Evolutionary conservation across 345 rosid species (phyloP).

Genomic region (Acer negundo): DNA sequence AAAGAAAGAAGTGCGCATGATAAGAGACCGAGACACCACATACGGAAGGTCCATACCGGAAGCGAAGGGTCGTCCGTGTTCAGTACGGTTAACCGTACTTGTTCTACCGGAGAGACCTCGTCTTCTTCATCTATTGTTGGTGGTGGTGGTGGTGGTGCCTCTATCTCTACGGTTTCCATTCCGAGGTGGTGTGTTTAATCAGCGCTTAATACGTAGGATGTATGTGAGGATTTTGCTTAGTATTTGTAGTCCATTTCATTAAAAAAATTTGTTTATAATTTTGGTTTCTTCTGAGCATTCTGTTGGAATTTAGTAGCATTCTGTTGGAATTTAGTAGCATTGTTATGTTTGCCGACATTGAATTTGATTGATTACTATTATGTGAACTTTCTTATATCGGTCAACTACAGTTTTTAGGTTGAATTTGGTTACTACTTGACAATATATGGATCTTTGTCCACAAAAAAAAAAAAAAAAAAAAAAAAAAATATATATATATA

Average conservation of each 20-base stretch:
- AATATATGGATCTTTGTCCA: not conserved
- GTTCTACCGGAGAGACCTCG: conserved; percentile 26
- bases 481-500: too few species aligned
- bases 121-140: conserved; percentile 7
- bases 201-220: not conserved
- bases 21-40: conserved; percentile 34
- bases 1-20: conserved; percentile 32
- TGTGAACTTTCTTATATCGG: not conserved
- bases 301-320: conserved; percentile 5
- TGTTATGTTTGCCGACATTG: not conserved
- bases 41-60: conserved; percentile 40
- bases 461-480: too few species aligned
- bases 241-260: not conserved
- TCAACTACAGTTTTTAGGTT: not conserved
- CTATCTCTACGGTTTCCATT: conserved; percentile 28
- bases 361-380: not conserved
- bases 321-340: not conserved
- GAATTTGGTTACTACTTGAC: not conserved
- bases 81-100: conserved; percentile 33
- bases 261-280: not conserved
- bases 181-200: not conserved
- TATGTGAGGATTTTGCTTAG: not conserved
- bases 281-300: not conserved
- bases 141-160: conserved; percentile 12
- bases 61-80: conserved; percentile 26